Evolutionary conservation across 2,329 filamentous ascomycete genomes (phyloP).

Genomic region (Exophiala bonariae): DNA sequence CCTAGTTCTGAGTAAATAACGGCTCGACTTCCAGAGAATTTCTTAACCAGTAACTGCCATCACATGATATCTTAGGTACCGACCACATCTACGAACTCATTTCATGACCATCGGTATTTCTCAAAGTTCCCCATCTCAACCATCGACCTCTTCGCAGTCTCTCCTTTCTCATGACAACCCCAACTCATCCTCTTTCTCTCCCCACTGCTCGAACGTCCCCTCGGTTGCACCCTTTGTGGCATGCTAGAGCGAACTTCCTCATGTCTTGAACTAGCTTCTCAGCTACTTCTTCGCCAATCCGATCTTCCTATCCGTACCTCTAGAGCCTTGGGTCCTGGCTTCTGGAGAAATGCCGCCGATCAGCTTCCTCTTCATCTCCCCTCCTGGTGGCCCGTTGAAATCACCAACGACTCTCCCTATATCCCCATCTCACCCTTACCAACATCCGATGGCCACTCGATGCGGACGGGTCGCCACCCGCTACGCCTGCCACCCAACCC

Average conservation of each 20-base stretch:
- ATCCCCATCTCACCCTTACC: no score
- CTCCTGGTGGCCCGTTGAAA: conserved; percentile 36
- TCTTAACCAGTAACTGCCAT: no score
- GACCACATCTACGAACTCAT: no score
- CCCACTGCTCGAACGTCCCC: neutral
- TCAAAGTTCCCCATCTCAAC: no score
- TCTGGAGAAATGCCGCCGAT: conserved; percentile 37
- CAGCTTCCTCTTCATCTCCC: conserved; percentile 28
- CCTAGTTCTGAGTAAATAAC: no score
- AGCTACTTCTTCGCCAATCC: conserved; percentile 44
- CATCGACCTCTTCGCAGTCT: no score
- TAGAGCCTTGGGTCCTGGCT: conserved; percentile 35
- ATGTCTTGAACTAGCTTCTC: conserved; percentile 51
- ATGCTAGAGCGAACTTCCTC: conserved; percentile 54
- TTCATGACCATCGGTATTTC: conserved; percentile 5
- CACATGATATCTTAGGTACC: no score
- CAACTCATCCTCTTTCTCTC: neutral
- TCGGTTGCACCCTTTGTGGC: conserved; percentile 30
- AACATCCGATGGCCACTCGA: neutral
- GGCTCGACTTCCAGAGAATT: no score
- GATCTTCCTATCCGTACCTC: conserved; percentile 39
- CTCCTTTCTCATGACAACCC: neutral
- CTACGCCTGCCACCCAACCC: conserved; percentile 1
- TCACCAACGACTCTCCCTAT: conserved; percentile 25
- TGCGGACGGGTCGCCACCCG: neutral